phyloP scores from a whole-genome alignment of 306 rosid genomes.

The Oxytropis ochrocephala region DNA sequence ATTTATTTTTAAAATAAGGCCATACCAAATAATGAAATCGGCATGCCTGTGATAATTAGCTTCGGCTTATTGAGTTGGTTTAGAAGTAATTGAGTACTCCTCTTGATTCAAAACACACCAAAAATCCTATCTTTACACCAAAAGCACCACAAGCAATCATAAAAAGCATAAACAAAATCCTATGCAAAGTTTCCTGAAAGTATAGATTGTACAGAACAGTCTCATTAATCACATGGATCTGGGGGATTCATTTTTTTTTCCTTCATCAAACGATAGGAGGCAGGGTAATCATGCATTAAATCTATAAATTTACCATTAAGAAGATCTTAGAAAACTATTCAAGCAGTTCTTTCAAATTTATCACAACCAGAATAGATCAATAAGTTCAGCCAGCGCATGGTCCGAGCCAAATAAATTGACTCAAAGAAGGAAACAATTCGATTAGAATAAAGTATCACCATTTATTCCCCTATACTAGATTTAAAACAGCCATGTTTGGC shows the following conservation, averaged over 20 bases:
- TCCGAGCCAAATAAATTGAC: not conserved
- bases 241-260: not conserved
- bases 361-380: not conserved
- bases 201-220: not conserved
- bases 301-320: not conserved
- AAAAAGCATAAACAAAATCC: not conserved
- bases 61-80: no score
- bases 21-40: not conserved
- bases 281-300: not conserved
- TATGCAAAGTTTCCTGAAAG: no score
- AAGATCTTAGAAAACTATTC: not conserved
- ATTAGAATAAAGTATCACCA: not conserved
- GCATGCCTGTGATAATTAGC: no score
- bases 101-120: not conserved
- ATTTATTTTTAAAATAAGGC: no score
- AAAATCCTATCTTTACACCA: not conserved
- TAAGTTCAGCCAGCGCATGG: not conserved
- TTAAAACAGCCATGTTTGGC: constrained; percentile 2
- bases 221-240: not conserved
- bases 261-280: not conserved
- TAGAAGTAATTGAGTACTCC: not conserved
- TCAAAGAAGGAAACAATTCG: not conserved
- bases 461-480: constrained; percentile 31
- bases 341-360: not conserved
- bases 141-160: not conserved